These are phyloP conservation scores for Ceratocystis papillata DNA, from an alignment of 2,329 filamentous ascomycete species.

Conservation along the genomic window DNA sequence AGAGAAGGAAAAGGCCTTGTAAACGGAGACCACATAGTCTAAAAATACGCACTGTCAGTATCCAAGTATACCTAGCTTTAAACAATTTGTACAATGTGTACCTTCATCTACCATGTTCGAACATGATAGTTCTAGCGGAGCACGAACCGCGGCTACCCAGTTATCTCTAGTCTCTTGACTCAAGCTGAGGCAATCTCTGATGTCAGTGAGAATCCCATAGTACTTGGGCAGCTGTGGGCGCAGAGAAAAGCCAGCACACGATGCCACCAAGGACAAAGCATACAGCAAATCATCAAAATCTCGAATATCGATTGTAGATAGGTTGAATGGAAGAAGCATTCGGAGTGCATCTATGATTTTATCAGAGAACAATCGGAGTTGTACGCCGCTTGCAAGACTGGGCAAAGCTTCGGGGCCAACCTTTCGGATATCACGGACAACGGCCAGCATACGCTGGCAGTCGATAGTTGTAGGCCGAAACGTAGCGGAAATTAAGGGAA, in stretches of 20 bases:
- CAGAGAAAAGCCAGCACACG: neutral
- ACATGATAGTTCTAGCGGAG: neutral
- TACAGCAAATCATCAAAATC: slow-evolving; percentile 13
- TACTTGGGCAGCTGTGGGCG: neutral
- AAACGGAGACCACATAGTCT: slow-evolving; percentile 24
- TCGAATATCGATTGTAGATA: neutral
- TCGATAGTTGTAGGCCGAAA: slow-evolving; percentile 3
- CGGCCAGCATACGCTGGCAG: slow-evolving; percentile 5
- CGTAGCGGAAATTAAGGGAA: slow-evolving; percentile 4
- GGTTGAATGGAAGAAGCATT: neutral
- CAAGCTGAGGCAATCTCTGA: slow-evolving; percentile 3
- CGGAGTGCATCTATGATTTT: slow-evolving; percentile 5
- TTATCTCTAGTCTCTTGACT: neutral
- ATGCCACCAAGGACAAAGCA: neutral
- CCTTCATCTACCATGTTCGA: neutral
- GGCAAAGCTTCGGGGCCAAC: neutral
- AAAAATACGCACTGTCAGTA: neutral
- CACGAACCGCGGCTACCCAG: neutral
- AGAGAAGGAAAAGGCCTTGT: slow-evolving; percentile 32
- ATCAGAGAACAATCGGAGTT: neutral
- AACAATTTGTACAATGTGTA: neutral
- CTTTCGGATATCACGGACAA: slow-evolving; percentile 5
- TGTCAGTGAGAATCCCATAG: neutral
- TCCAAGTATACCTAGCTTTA: neutral
- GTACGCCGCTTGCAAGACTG: neutral